Percentiles rank a stretch among this genome's conserved stretches.
Conservation (phyloP, 2,329 filamentous ascomycete genomes). For the Fusarium sp. region DNA sequence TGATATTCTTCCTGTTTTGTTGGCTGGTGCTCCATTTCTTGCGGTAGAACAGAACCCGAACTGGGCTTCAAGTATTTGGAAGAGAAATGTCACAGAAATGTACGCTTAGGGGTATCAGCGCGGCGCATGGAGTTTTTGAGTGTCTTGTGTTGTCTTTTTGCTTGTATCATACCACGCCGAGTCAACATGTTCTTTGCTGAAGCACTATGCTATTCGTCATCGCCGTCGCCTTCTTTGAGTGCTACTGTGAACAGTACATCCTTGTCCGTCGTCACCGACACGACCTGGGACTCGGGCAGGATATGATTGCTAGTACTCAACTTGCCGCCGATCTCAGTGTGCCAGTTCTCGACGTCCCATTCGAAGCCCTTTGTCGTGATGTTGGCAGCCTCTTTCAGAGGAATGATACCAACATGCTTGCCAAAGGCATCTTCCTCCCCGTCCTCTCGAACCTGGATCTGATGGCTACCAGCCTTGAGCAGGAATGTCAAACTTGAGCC, state of each 20-base stretch:
- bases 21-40: slow-evolving; percentile 90
- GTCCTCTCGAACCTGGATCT: slow-evolving; percentile 69
- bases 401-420: slow-evolving; percentile 86
- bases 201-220: slow-evolving; percentile 42
- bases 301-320: slow-evolving; percentile 87
- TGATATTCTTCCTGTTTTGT: slow-evolving; percentile 90
- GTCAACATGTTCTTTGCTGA: not conserved
- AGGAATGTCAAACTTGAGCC: slow-evolving; percentile 85
- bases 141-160: slow-evolving; percentile 23
- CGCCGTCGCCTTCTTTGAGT: slow-evolving; percentile 52
- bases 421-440: slow-evolving; percentile 67
- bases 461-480: slow-evolving; percentile 73
- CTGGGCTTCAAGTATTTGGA: not conserved
- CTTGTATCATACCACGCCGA: slow-evolving; percentile 19
- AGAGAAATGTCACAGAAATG: slow-evolving; percentile 13
- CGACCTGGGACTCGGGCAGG: slow-evolving; percentile 62
- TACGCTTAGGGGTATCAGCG: slow-evolving; percentile 39
- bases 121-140: slow-evolving; percentile 41
- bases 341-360: slow-evolving; percentile 90
- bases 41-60: slow-evolving; percentile 49
- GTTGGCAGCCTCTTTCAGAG: slow-evolving; percentile 78
- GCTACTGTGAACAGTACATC: slow-evolving; percentile 81
- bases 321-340: slow-evolving; percentile 76
- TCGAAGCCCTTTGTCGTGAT: slow-evolving; percentile 84
- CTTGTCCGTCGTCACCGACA: slow-evolving; percentile 69